A percentile compares a stretch with the other conserved stretches of the same genome.
Conservation (phyloP, 768 basidiomycete genomes). For the Postia placenta region DNA sequence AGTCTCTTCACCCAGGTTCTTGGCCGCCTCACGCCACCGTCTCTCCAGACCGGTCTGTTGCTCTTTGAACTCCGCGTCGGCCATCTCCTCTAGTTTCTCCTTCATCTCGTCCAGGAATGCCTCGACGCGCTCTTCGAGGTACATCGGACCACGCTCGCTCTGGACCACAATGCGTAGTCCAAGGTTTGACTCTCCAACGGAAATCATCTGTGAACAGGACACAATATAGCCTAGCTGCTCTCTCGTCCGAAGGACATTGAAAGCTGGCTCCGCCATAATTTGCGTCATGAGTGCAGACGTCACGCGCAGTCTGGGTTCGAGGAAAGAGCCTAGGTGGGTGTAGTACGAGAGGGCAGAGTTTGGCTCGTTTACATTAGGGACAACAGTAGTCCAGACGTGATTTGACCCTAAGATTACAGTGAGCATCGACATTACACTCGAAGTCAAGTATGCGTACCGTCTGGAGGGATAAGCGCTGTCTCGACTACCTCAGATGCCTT, state of each 20-base stretch:
- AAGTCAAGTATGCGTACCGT: constrained; percentile 37
- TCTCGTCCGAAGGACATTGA: constrained; percentile 85
- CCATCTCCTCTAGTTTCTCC: constrained; percentile 60
- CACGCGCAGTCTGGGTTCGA: constrained; percentile 60
- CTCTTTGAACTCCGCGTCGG: constrained; percentile 63
- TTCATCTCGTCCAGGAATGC: constrained; percentile 79
- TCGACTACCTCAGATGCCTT: constrained; percentile 46
- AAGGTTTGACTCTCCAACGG: constrained; percentile 60
- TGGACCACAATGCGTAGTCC: constrained; percentile 85
- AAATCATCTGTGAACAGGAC: constrained; percentile 45
- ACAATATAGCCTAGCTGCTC: constrained; percentile 97
- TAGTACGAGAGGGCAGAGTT: constrained; percentile 89
- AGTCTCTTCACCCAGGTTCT: constrained; percentile 83
- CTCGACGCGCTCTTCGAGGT: constrained; percentile 85
- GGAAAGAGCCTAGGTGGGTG: constrained; percentile 66
- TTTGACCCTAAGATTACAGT: constrained; percentile 50
- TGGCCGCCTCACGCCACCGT: constrained; percentile 79
- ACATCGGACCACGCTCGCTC: constrained; percentile 74
- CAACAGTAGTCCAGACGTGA: constrained; percentile 53
- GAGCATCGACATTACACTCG: not conserved
- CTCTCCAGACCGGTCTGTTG: constrained; percentile 74
- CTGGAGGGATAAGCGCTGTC: constrained; percentile 57
- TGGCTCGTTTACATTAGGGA: constrained; percentile 79
- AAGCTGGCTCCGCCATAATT: constrained; percentile 87
- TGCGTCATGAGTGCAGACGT: constrained; percentile 69